These are phyloP conservation scores for Xylariaceae sp. DNA, from an alignment of 2,329 filamentous ascomycete genomes.

Conservation along the genomic window DNA sequence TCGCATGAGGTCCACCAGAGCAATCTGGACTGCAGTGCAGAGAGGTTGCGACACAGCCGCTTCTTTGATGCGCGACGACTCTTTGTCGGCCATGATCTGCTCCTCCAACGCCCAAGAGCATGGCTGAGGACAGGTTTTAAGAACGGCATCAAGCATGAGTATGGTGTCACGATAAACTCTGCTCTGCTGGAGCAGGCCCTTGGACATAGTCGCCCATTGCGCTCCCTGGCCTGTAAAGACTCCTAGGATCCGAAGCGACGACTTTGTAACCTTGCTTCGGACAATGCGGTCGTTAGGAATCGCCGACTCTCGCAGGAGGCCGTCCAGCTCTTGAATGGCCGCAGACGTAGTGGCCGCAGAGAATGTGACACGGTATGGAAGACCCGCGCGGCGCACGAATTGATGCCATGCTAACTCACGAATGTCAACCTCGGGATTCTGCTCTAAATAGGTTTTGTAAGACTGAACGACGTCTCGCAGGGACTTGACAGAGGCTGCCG, in stretches of 20 bases:
- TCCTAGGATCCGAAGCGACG: constrained; percentile 29
- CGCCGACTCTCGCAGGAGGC: constrained; percentile 24
- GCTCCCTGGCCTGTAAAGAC: constrained; percentile 38
- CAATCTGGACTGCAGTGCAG: constrained; percentile 53
- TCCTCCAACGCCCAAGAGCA: constrained; percentile 35
- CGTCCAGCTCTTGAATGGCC: constrained; percentile 26
- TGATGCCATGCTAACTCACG: constrained; percentile 35
- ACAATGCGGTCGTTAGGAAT: constrained; percentile 12
- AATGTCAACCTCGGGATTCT: constrained; percentile 12
- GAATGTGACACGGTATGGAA: constrained; percentile 33
- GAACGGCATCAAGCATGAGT: constrained; percentile 32
- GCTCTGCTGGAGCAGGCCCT: constrained; percentile 29
- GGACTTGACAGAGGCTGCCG: constrained; percentile 37
- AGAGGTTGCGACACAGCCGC: constrained; percentile 47
- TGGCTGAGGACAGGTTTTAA: constrained; percentile 22
- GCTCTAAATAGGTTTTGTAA: constrained; percentile 32
- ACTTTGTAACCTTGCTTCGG: constrained; percentile 22
- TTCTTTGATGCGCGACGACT: constrained; percentile 32
- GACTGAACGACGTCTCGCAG: constrained; percentile 27
- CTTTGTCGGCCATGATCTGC: constrained; percentile 32
- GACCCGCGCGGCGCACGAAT: constrained; percentile 30
- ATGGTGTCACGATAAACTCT: constrained; percentile 35
- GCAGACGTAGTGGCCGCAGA: constrained; percentile 25
- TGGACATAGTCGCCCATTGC: constrained; percentile 36
- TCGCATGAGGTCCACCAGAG: constrained; percentile 35